These are phyloP conservation scores for Termitomyces sp. DNA, from an alignment of 1,284 basidiomycete genomes.

Conservation along the genomic window DNA sequence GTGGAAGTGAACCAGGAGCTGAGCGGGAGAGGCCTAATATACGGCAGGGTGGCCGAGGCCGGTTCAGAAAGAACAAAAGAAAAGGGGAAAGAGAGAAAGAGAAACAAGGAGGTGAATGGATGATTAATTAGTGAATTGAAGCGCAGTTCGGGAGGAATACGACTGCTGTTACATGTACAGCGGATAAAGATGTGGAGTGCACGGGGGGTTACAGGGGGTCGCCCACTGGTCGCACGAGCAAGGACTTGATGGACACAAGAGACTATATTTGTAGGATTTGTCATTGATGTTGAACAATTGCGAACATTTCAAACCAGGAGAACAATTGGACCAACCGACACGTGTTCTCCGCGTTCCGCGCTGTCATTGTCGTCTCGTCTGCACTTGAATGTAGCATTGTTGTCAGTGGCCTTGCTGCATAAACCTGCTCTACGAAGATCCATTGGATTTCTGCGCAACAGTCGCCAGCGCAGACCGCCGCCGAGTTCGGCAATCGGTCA, in stretches of 20 bases:
- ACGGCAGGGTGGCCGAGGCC: neutral
- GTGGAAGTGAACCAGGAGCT: neutral
- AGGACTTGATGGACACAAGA: constrained; percentile 9
- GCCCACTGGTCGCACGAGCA: constrained; percentile 3
- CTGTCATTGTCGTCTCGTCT: too few relatives aligned
- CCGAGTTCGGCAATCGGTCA: neutral
- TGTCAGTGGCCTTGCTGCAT: too few relatives aligned
- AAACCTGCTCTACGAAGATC: too few relatives aligned
- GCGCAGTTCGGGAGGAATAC: constrained; percentile 1
- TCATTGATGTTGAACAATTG: constrained; percentile 11
- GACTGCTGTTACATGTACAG: constrained; percentile 17
- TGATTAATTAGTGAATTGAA: neutral
- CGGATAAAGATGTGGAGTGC: constrained; percentile 4
- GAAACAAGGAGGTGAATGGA: neutral
- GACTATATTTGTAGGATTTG: constrained; percentile 10
- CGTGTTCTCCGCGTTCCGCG: neutral
- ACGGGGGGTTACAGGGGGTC: constrained; percentile 12
- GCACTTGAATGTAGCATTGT: too few relatives aligned
- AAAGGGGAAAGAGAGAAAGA: neutral
- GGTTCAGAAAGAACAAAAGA: neutral
- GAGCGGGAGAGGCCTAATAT: constrained; percentile 1
- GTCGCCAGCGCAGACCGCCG: too few relatives aligned
- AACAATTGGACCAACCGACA: neutral
- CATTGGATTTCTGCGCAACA: too few relatives aligned
- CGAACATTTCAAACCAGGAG: constrained; percentile 2